Evolutionary conservation across 2,329 filamentous ascomycete genomes (phyloP).

Genomic region (Colletotrichum brevisporum): DNA sequence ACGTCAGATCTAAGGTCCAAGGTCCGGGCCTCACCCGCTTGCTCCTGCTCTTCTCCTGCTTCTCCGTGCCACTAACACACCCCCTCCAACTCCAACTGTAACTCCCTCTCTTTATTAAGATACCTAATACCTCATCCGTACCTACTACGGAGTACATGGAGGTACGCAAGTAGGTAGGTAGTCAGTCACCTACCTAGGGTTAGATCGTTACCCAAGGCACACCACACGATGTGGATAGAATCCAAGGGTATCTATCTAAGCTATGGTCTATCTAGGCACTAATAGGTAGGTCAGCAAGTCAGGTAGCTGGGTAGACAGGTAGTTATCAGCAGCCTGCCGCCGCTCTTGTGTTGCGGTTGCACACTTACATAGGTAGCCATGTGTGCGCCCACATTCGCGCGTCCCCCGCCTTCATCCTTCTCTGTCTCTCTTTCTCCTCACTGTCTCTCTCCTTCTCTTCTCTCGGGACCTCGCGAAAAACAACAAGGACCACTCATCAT

Average conservation of each 20-base stretch:
- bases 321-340: background rate
- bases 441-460: background rate
- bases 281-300: background rate
- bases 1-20: too few relatives aligned
- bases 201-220: background rate
- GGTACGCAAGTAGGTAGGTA: background rate
- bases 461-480: background rate
- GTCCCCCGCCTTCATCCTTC: constrained; percentile 2
- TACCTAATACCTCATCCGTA: too few relatives aligned
- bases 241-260: too few relatives aligned
- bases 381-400: constrained; percentile 19
- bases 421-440: background rate
- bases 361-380: constrained; percentile 36
- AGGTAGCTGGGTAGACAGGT: background rate
- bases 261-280: background rate
- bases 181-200: background rate
- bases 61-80: too few relatives aligned
- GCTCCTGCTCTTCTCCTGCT: too few relatives aligned
- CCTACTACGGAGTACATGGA: too few relatives aligned
- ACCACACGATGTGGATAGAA: too few relatives aligned
- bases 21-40: too few relatives aligned
- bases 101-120: too few relatives aligned
- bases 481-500: constrained; percentile 5
- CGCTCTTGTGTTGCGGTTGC: background rate
- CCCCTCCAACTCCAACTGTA: too few relatives aligned